A percentile compares a stretch with the other conserved stretches of the same genome.
phyloP scores from a whole-genome alignment of 495 filamentous ascomycete genomes.

The Neurospora sp. region DNA sequence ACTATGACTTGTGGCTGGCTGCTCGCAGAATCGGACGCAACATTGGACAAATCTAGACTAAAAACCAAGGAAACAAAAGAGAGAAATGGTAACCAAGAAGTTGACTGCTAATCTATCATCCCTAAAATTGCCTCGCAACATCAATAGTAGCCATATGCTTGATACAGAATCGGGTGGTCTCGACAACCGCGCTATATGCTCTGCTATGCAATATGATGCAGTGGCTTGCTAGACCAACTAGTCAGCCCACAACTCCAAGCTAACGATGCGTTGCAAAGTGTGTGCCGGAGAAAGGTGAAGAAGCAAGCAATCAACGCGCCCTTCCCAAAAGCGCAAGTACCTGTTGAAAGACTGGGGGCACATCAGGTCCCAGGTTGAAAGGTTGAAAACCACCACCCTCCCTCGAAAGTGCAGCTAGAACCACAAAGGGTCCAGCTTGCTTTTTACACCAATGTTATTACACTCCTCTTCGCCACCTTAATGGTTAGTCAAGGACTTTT shows the following conservation, averaged over 20 bases:
- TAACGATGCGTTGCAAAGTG: background rate
- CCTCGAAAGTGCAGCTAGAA: background rate
- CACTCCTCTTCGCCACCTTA: background rate
- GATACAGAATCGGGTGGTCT: background rate
- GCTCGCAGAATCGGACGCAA: background rate
- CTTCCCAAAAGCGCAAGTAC: background rate
- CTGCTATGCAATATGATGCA: background rate
- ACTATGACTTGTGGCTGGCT: background rate
- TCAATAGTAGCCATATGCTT: background rate
- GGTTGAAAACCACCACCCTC: background rate
- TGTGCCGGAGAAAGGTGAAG: background rate
- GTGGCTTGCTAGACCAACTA: background rate
- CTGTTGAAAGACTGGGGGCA: background rate
- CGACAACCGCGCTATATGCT: background rate
- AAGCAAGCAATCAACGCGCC: background rate
- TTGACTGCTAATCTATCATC: background rate
- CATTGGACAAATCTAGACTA: background rate
- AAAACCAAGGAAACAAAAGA: background rate
- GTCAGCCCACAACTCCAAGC: background rate
- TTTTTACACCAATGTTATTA: background rate
- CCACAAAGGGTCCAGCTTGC: background rate
- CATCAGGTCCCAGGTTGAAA: background rate
- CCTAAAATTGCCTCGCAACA: background rate
- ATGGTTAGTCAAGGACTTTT: slow-evolving; percentile 1
- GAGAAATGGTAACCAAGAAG: background rate